Evolutionary conservation across 192 early-diverging fungal genomes (phyloP), one percentile per base, ranked within the genome.

Genomic region (Entomortierella chlamydospora): DNA sequence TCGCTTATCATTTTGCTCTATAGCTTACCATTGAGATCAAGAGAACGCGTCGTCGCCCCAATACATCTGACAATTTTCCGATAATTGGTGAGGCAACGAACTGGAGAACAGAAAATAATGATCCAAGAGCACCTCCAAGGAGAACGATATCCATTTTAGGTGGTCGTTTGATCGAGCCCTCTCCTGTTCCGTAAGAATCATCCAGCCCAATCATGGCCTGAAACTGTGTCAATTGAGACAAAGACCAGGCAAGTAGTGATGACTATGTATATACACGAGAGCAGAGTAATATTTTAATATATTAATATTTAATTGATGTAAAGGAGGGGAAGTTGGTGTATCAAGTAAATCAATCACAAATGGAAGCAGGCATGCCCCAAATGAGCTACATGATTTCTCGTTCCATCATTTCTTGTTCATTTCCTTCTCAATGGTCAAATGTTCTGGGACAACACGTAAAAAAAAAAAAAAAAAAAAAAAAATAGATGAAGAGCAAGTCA

Each of bases 81-180:
- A 99, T 98, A 8, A 89, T 55, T 2, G 98, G 97, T 8, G 93
- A 89, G 10, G 89, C 88, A 22, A 97, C 68, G 81, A 95, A 97
- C 81, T 98, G 98, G 51, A 99, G 85, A 25, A 98, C 87, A 39
- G 97, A 98, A 84, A 97, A 99, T 37, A 99, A 72, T 9, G 94
- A 96, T 1, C 98, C 98, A 3, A 99, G 67, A 8, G 91, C 84
- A 0, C 98, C 98, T 25, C 98, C 98, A 47, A 98, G 87, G 31
- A 99, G 83, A 0, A 99, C 93, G 33, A 97, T 80, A 57, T 90
- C 88, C 88, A 87, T 88, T 64, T 83, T 86, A 15, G 83, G 83
- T 26, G 79, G 79, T 10, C 80, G 52, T 33, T 82, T 73, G 55
- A 65, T 50, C 12, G 41, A 25, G 6, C 20, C 39, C 5, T 41